These are phyloP conservation scores for Elasticomyces elasticus DNA, from an alignment of 495 filamentous ascomycete species.

Conservation along the genomic window DNA sequence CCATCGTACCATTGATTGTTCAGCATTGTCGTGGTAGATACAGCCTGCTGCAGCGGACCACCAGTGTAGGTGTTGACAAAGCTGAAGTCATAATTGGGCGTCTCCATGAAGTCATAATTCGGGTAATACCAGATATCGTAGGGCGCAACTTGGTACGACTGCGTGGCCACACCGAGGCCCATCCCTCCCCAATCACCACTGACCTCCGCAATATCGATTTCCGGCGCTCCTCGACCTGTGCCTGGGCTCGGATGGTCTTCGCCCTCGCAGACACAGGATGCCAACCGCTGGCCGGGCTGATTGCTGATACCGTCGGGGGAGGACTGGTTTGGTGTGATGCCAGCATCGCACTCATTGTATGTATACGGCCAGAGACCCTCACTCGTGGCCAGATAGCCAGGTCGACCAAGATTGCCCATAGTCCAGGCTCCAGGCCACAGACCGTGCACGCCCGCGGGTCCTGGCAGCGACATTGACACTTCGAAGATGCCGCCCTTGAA, in stretches of 20 bases:
- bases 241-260: slow-evolving; percentile 63
- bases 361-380: slow-evolving; percentile 54
- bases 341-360: slow-evolving; percentile 64
- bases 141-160: slow-evolving; percentile 63
- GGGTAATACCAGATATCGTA: slow-evolving; percentile 71
- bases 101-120: slow-evolving; percentile 36
- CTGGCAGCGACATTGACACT: slow-evolving; percentile 66
- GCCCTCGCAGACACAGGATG: slow-evolving; percentile 55
- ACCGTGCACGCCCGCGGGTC: slow-evolving; percentile 54
- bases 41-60: slow-evolving; percentile 61
- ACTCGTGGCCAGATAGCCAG: slow-evolving; percentile 29
- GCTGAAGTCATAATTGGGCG: slow-evolving; percentile 21
- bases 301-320: slow-evolving; percentile 55
- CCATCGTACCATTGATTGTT: slow-evolving; percentile 73
- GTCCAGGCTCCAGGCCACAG: slow-evolving; percentile 81
- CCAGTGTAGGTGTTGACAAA: slow-evolving; percentile 36
- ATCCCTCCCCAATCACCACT: slow-evolving; percentile 48
- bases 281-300: slow-evolving; percentile 64
- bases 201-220: slow-evolving; percentile 69
- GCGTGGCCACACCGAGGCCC: slow-evolving; percentile 54
- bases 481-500: slow-evolving; percentile 70
- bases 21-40: slow-evolving; percentile 60
- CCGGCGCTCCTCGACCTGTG: slow-evolving; percentile 60
- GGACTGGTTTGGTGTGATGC: slow-evolving; percentile 72
- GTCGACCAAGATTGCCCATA: slow-evolving; percentile 32